These are phyloP conservation scores for Claviceps sp. DNA, from an alignment of 2,329 filamentous ascomycete genomes.

Conservation along the genomic window DNA sequence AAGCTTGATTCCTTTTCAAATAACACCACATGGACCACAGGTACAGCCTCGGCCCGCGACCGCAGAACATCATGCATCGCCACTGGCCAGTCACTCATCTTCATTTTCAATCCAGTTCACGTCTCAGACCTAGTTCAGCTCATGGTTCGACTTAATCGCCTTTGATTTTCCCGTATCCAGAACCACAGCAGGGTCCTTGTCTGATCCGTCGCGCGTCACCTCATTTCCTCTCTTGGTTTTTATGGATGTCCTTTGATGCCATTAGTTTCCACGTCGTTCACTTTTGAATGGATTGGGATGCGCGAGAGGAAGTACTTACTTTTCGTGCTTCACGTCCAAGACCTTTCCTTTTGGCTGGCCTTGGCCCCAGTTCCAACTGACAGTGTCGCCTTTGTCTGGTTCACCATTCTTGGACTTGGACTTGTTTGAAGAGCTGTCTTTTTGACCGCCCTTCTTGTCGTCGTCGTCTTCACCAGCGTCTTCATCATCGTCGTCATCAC, in stretches of 20 bases:
- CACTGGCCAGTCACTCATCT: not conserved
- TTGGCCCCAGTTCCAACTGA: slow-evolving; percentile 33
- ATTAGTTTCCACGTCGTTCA: not conserved
- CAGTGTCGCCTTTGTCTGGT: slow-evolving; percentile 26
- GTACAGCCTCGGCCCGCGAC: too few relatives aligned
- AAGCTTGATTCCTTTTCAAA: too few relatives aligned
- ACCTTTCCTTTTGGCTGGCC: slow-evolving; percentile 31
- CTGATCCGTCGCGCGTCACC: slow-evolving; percentile 25
- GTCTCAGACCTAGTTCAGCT: slow-evolving; percentile 4
- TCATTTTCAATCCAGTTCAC: not conserved
- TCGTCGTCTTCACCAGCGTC: not conserved
- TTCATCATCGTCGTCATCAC: not conserved
- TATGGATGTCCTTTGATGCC: slow-evolving; percentile 19
- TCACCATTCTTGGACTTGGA: slow-evolving; percentile 12
- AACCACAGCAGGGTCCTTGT: slow-evolving; percentile 29
- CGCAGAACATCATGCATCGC: not conserved
- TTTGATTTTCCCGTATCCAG: slow-evolving; percentile 19
- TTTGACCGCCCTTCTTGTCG: not conserved
- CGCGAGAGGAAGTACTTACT: slow-evolving; percentile 16
- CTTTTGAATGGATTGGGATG: not conserved
- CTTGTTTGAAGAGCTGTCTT: slow-evolving; percentile 3
- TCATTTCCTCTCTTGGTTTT: slow-evolving; percentile 28
- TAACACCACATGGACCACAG: too few relatives aligned
- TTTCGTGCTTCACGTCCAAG: slow-evolving; percentile 28
- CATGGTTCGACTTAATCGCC: slow-evolving; percentile 4